phyloP scores from a whole-genome alignment of 192 early-diverging fungal genomes.

The Entrophospora sp. region DNA sequence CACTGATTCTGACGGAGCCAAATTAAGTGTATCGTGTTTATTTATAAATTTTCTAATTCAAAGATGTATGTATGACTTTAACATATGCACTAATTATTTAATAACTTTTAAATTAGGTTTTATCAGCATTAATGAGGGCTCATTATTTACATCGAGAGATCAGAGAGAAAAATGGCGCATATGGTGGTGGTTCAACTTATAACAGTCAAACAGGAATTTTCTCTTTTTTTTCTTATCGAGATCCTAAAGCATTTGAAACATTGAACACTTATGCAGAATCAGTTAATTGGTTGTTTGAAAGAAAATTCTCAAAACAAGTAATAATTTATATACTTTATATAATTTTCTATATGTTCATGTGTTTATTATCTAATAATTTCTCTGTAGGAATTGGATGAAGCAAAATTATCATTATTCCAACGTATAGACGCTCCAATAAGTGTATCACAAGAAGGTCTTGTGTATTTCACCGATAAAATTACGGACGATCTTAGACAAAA shows the following conservation, averaged over 20 bases:
- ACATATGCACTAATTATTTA: too few relatives aligned
- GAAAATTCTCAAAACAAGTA: constrained; percentile 38
- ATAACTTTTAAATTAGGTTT: constrained; percentile 28
- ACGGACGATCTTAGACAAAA: constrained; percentile 80
- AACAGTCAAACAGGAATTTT: constrained; percentile 68
- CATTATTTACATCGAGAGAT: constrained; percentile 93
- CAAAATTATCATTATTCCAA: constrained; percentile 85
- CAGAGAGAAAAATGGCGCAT: constrained; percentile 94
- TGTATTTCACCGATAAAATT: constrained; percentile 66
- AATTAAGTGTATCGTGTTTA: constrained; percentile 48
- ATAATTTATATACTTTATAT: background rate
- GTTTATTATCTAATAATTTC: constrained; percentile 4
- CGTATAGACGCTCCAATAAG: constrained; percentile 76
- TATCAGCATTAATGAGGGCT: constrained; percentile 76
- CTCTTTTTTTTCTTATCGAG: constrained; percentile 89
- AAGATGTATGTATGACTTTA: too few relatives aligned
- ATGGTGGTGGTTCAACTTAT: constrained; percentile 83
- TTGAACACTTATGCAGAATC: constrained; percentile 57
- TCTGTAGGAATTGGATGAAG: constrained; percentile 72
- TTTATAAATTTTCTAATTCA: background rate
- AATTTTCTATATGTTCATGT: too few relatives aligned
- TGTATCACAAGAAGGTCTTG: constrained; percentile 77
- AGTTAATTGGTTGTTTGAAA: constrained; percentile 57
- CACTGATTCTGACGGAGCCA: constrained; percentile 69
- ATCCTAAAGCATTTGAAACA: constrained; percentile 70